Percentiles rank a stretch among this genome's conserved stretches.
Conservation (phyloP, 176 grass and related monocot species). For the Oryza meridionalis region DNA sequence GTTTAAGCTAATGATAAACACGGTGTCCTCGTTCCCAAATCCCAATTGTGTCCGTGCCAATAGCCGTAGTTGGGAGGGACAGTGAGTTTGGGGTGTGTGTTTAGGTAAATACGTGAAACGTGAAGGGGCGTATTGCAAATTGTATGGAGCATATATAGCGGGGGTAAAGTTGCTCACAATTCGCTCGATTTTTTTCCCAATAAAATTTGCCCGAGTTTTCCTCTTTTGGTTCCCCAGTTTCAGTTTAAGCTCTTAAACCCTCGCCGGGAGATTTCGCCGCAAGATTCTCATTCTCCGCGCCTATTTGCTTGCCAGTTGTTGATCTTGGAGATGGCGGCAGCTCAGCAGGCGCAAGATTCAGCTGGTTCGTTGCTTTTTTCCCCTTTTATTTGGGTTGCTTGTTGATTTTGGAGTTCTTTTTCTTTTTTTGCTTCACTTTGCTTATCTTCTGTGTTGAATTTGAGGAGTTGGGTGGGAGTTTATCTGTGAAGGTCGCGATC, state of each 20-base stretch:
- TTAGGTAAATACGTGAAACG: background rate
- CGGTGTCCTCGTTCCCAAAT: background rate
- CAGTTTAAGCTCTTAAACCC: conserved; percentile 3
- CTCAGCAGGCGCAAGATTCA: conserved; percentile 34
- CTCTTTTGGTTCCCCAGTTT: background rate
- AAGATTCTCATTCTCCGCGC: background rate
- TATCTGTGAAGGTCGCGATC: background rate
- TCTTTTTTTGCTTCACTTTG: background rate
- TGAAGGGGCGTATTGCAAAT: background rate
- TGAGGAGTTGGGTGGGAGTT: background rate
- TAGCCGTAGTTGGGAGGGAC: background rate
- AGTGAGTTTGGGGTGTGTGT: background rate
- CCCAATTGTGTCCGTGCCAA: background rate
- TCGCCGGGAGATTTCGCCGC: background rate
- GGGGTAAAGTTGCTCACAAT: background rate
- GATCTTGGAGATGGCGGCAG: conserved; percentile 28
- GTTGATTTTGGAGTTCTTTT: background rate
- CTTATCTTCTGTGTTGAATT: background rate
- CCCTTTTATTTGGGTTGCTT: background rate
- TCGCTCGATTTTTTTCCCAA: background rate
- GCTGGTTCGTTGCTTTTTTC: conserved; percentile 12
- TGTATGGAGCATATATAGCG: background rate
- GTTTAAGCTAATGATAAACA: background rate
- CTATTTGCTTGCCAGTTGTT: background rate
- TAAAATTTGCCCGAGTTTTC: background rate